Percentiles rank a stretch among this genome's conserved stretches.
phyloP scores from a whole-genome alignment of 1,284 basidiomycete species.

The Apiotrichum sp. region DNA sequence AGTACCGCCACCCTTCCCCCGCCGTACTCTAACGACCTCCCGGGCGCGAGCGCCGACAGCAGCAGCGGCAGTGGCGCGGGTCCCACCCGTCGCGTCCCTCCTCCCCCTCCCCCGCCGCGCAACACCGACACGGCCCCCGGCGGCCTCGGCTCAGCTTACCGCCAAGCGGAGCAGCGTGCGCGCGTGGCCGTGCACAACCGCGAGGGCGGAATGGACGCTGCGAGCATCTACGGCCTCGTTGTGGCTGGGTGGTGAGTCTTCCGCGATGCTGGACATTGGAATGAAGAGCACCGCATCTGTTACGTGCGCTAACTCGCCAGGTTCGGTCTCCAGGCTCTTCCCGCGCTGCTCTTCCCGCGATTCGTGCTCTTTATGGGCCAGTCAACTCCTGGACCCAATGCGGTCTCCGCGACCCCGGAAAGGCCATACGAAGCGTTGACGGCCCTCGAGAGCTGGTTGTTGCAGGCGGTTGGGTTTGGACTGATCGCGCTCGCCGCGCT shows the following conservation, averaged over 20 bases:
- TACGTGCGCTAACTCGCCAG: slow-evolving; percentile 13
- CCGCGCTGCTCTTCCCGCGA: slow-evolving; percentile 42
- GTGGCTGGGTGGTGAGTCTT: slow-evolving; percentile 34
- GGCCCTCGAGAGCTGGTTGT: slow-evolving; percentile 37
- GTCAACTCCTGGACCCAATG: slow-evolving; percentile 1
- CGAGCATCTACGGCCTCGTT: slow-evolving; percentile 30
- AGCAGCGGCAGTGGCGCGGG: no score
- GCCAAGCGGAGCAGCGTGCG: slow-evolving; percentile 37
- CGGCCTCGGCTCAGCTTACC: slow-evolving; percentile 26
- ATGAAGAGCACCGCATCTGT: no score
- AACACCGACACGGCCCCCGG: slow-evolving; percentile 21
- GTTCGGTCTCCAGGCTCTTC: slow-evolving; percentile 36
- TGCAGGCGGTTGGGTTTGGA: slow-evolving; percentile 35
- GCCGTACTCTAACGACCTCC: background rate
- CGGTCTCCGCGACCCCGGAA: no score
- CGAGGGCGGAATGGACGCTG: slow-evolving; percentile 35
- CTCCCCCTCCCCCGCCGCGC: slow-evolving; percentile 8
- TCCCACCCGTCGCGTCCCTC: no score
- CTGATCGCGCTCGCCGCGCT: slow-evolving; percentile 32
- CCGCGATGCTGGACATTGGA: background rate
- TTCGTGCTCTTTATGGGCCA: slow-evolving; percentile 45
- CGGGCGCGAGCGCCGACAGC: background rate
- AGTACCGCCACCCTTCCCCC: background rate
- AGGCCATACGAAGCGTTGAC: slow-evolving; percentile 30
- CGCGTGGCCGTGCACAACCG: slow-evolving; percentile 32